Base-by-base conservation (phyloP, 352 stramenopile species). In the Thalassiosira sp. region DNA sequence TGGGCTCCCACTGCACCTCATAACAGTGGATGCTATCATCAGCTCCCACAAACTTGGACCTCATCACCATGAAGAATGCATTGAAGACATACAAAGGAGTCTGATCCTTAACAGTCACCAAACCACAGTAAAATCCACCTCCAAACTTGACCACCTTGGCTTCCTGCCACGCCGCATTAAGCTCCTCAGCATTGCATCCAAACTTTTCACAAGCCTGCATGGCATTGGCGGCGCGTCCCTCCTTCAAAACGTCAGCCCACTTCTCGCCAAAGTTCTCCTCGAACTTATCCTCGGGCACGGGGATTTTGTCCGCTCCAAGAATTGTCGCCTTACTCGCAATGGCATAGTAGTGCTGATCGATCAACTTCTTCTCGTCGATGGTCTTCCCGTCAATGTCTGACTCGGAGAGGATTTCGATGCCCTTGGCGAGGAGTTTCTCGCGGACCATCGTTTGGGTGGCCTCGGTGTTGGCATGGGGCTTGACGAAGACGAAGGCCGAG, bases 51-150 rank as follows among this genome's bases (percentile, higher is more conserved):
- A 92, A 93, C 49, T 91, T 93, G 16, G 57, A 80, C 27, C 88
- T 84, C 92, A 96, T 96, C 0, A 81, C 63, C 90, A 95, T 94
- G 78, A 94, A 95, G 68, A 96, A 96, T 58, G 85, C 92, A 81
- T 96, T 96, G 76, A 95, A 95, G 13, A 94, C 89, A 67, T 95
- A 96, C 22, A 95, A 72, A n/a, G 83, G 66, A 46, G 72, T 60
- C 10, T 81, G 67, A 61, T 69, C 64, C 33, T 88, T 86, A 6
- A 72, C 51, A 27, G 59, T 71, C 11, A 89, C 60, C 25, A 85
- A 73, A 35, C 87, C 89, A 72, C 85, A 91, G 65, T 94, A 94
- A 67, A 94, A 94, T 48, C 91, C 91, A 48, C 91, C 91, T 54
- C 91, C 91, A 72, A 95, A 91, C 69, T 95, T 95, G 27, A 93